Conservation (phyloP, 805 yeast genomes). For the Scheffersomyces lignosus region DNA sequence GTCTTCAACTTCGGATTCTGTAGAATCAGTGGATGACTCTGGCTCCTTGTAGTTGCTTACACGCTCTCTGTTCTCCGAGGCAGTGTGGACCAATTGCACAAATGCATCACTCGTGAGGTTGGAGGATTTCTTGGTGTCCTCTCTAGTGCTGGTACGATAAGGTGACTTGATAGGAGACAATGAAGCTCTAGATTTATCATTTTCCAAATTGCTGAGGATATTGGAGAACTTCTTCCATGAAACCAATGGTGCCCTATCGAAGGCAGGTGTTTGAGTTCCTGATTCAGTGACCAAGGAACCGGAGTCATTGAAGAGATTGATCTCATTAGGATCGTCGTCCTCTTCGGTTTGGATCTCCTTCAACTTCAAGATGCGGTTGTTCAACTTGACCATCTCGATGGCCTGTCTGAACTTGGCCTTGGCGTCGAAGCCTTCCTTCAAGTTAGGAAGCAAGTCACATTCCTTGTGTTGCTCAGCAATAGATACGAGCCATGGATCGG, state of each 20-base stretch:
- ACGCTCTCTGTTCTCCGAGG: slow-evolving; percentile 57
- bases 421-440: slow-evolving; percentile 80
- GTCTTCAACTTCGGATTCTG: background rate
- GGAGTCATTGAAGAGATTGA: slow-evolving; percentile 40
- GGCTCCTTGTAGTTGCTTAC: slow-evolving; percentile 16
- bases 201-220: slow-evolving; percentile 19
- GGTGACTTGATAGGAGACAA: slow-evolving; percentile 14
- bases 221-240: slow-evolving; percentile 31
- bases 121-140: slow-evolving; percentile 24
- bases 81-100: slow-evolving; percentile 70
- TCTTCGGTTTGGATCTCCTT: slow-evolving; percentile 59
- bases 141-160: slow-evolving; percentile 3
- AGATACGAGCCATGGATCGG: slow-evolving; percentile 68
- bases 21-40: background rate
- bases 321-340: slow-evolving; percentile 53
- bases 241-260: slow-evolving; percentile 15
- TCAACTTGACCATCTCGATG: slow-evolving; percentile 77
- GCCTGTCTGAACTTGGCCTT: slow-evolving; percentile 83
- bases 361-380: slow-evolving; percentile 74
- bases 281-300: slow-evolving; percentile 18
- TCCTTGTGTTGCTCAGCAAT: slow-evolving; percentile 50
- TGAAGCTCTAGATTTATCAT: slow-evolving; percentile 23
- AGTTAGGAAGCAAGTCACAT: slow-evolving; percentile 75
- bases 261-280: slow-evolving; percentile 3
- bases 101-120: slow-evolving; percentile 54